Evolutionary conservation across 2,329 filamentous ascomycete genomes (phyloP).

Genomic region (Fusarium sp.): DNA sequence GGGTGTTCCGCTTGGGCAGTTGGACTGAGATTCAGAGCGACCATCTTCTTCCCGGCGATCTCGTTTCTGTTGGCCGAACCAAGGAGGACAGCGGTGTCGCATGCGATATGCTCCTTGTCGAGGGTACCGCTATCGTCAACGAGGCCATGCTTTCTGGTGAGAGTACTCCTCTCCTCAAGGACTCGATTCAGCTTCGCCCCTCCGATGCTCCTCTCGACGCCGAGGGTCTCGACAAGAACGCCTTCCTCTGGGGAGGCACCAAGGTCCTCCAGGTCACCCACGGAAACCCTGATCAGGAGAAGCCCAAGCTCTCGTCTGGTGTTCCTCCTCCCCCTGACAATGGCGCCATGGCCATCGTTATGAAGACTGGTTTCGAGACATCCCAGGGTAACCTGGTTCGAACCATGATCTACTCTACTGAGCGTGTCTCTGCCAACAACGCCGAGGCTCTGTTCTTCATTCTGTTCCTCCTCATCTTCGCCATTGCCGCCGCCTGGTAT

Average conservation of each 20-base stretch:
- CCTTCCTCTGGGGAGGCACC: conserved; percentile 96
- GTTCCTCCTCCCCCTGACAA: conserved; percentile 91
- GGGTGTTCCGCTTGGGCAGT: conserved; percentile 88
- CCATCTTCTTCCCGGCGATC: conserved; percentile 91
- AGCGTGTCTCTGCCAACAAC: conserved; percentile 99
- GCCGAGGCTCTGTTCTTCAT: conserved; percentile 97
- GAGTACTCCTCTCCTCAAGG: conserved; percentile 96
- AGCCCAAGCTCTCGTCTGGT: conserved; percentile 80
- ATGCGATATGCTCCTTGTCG: conserved; percentile 95
- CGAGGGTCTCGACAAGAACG: conserved; percentile 95
- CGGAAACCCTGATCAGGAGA: conserved; percentile 82
- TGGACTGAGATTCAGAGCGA: conserved; percentile 94
- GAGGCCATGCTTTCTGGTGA: conserved; percentile 99
- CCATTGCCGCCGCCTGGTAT: conserved; percentile 98
- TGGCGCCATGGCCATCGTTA: conserved; percentile 92
- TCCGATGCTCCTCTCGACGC: conserved; percentile 85
- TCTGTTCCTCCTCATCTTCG: conserved; percentile 95
- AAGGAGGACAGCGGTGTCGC: conserved; percentile 98
- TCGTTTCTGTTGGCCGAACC: conserved; percentile 92
- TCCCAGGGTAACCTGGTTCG: conserved; percentile 97
- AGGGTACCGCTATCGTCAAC: conserved; percentile 97
- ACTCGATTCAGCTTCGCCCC: conserved; percentile 92
- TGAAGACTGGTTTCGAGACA: conserved; percentile 98
- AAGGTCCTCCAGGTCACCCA: conserved; percentile 97
- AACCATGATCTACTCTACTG: conserved; percentile 99